phyloP scores from a whole-genome alignment of 805 yeast genomes.

The Teunomyces panamensis region DNA sequence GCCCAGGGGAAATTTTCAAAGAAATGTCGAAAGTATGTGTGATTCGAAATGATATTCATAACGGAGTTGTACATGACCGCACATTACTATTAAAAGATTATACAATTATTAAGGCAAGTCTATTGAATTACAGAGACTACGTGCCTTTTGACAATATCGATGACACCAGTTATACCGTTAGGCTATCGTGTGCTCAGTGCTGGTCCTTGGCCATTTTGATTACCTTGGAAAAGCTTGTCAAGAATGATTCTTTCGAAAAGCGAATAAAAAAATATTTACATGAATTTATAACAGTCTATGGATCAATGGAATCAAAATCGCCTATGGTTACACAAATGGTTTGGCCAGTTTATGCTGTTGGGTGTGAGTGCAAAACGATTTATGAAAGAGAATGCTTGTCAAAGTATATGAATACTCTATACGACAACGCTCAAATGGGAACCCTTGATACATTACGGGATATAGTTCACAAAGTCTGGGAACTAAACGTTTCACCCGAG shows the following conservation, averaged over 20 bases:
- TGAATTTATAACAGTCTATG: conserved; percentile 50
- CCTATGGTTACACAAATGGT: conserved; percentile 60
- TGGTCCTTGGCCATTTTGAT: conserved; percentile 46
- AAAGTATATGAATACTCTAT: conserved; percentile 39
- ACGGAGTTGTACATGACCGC: conserved; percentile 6
- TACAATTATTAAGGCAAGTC: conserved; percentile 28
- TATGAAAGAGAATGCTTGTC: conserved; percentile 29
- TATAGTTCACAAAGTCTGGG: conserved; percentile 47
- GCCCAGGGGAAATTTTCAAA: conserved; percentile 56
- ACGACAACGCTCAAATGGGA: conserved; percentile 53
- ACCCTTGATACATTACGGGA: conserved; percentile 43
- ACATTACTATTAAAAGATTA: conserved; percentile 22
- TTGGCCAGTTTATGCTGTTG: conserved; percentile 56
- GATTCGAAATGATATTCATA: conserved; percentile 25
- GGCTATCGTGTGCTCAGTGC: conserved; percentile 54
- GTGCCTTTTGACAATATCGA: conserved; percentile 23
- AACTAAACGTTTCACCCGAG: conserved; percentile 40
- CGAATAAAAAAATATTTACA: conserved; percentile 28
- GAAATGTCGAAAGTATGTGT: conserved; percentile 45
- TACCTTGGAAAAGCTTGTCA: conserved; percentile 24
- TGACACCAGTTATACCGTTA: conserved; percentile 28
- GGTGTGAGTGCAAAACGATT: conserved; percentile 38
- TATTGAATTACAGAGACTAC: conserved; percentile 48
- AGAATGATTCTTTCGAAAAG: conserved; percentile 22
- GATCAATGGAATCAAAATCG: conserved; percentile 42